Conservation (phyloP, 2,329 filamentous ascomycete species). For the Fusarium tricinctum region DNA sequence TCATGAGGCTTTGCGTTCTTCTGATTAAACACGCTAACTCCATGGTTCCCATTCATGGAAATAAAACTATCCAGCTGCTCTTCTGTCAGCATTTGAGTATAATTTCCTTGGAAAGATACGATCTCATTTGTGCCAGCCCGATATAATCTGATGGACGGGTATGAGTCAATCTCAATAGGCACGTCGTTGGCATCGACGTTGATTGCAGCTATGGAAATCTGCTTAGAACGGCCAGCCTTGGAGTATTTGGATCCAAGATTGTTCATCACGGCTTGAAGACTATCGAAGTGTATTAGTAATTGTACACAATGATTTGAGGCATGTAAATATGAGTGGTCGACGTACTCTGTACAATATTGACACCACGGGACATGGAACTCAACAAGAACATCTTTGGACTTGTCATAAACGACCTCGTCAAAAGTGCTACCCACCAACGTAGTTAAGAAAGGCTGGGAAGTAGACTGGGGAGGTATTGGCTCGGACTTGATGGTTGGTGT, state of each 20-base stretch:
- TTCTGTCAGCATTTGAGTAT: neutral
- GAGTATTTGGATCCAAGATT: neutral
- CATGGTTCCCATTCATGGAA: neutral
- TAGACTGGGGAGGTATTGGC: neutral
- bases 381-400: constrained; percentile 4
- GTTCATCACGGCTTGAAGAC: neutral
- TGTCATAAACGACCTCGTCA: neutral
- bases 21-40: neutral
- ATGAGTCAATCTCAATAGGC: constrained; percentile 10
- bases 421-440: constrained; percentile 10
- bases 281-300: neutral
- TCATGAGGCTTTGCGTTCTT: neutral
- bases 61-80: neutral
- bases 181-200: constrained; percentile 12
- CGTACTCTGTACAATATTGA: constrained; percentile 11
- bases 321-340: fast-evolving
- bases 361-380: constrained; percentile 9
- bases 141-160: constrained; percentile 1
- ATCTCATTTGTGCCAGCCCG: neutral
- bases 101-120: neutral
- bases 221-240: neutral
- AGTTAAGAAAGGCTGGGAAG: neutral
- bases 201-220: neutral
- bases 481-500: neutral
- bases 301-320: too few species aligned